These are phyloP conservation scores for Boletus bicolor DNA, from an alignment of 768 basidiomycete species.

Conservation along the genomic window DNA sequence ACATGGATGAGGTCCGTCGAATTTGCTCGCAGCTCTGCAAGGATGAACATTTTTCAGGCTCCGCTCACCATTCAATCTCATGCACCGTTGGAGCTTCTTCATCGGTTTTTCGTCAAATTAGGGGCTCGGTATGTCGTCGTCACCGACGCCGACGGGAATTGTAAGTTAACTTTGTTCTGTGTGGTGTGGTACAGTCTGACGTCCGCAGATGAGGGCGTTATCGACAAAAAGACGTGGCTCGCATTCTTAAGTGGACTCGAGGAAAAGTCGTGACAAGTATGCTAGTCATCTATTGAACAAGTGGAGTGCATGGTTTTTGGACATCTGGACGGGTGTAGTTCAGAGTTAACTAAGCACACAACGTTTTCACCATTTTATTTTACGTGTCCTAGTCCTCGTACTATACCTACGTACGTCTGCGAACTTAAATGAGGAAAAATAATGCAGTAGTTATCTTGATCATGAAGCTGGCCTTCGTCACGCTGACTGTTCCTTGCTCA, in stretches of 20 bases:
- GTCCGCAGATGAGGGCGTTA: constrained; percentile 74
- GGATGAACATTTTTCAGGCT: constrained; percentile 48
- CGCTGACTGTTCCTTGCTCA: no score
- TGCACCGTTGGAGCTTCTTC: constrained; percentile 87
- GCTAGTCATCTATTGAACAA: neutral
- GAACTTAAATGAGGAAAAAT: no score
- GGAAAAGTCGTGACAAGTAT: constrained; percentile 39
- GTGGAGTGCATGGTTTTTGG: neutral
- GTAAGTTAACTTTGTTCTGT: constrained; percentile 40
- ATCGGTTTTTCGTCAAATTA: constrained; percentile 91
- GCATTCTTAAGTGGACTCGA: constrained; percentile 78
- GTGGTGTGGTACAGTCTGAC: neutral
- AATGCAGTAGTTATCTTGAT: no score
- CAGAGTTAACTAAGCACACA: no score
- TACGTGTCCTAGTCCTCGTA: no score
- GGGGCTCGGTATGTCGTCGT: constrained; percentile 90
- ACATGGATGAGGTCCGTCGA: constrained; percentile 77
- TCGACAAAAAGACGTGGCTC: constrained; percentile 95
- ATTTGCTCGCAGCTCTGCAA: neutral
- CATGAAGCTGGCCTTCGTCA: no score
- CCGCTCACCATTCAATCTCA: constrained; percentile 82
- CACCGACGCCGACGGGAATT: constrained; percentile 76
- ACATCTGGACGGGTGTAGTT: neutral
- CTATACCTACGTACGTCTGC: no score
- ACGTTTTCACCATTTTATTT: no score